Evolutionary conservation across 192 early-diverging fungal species (phyloP), one percentile per base, ranked within the genome.

Genomic region (Geosiphon pyriformis): DNA sequence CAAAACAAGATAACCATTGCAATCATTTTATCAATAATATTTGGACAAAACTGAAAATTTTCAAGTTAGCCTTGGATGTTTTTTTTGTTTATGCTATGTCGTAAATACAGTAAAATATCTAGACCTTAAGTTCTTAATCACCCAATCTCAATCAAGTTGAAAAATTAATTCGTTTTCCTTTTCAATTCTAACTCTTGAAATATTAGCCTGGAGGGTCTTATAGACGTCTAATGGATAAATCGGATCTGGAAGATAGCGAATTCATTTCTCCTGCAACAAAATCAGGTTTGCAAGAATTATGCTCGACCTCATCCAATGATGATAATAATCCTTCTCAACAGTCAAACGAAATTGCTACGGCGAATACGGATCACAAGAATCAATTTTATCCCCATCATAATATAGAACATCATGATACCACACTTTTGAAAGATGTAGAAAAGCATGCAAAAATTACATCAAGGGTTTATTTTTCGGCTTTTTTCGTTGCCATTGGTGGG

Each of bases 391-490:
- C 37, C n/a, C n/a, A n/a, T n/a, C n/a, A n/a, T n/a, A n/a, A n/a
- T n/a, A n/a, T n/a, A n/a, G n/a, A n/a, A n/a, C n/a, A 31, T 1
- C 25, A 25, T 57, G 25, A 57, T 20, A 11, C 23, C 3, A n/a
- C 29, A 34, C 11, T n/a, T 15, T 48, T 47, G 18, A 42, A 27
- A 37, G 60, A 61, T 42, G 7, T 7, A n/a, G 60, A 61, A 42
- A 4, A 23, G 12, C 17, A 0, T 15, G 22, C 26, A 23, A 35
- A 33, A 2, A 23, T 61, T 61, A 26, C 60, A 7, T 29, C 25
- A 33, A 73, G 68, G 31, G 35, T 77, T 32, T 77, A 73, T 50
- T 58, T 73, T 20, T 25, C 70, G 15, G 73, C 73, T 23, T 50
- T 63, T 42, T 65, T 69, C n/a, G 26, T 61, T 46, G 27, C 37